Evolutionary conservation across 352 stramenopile species (phyloP).

Genomic region (Phytophthora fragariae): DNA sequence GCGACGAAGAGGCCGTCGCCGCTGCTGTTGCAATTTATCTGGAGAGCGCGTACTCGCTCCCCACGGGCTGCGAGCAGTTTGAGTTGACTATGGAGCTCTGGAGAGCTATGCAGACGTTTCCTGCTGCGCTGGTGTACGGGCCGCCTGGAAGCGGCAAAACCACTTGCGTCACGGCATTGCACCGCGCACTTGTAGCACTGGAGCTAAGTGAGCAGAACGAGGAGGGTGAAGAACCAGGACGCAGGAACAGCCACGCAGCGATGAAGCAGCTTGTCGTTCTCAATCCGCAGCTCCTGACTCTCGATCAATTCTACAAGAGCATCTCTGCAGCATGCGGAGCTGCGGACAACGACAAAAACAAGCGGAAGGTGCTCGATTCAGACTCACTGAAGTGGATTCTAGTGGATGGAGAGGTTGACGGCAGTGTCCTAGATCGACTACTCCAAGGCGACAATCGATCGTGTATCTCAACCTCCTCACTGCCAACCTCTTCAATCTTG

Average conservation of each 20-base stretch:
- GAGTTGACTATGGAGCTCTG: constrained; percentile 52
- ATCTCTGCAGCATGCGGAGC: constrained; percentile 17
- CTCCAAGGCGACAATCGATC: constrained; percentile 30
- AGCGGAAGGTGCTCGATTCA: not conserved
- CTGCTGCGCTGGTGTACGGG: constrained; percentile 51
- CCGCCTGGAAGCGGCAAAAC: constrained; percentile 51
- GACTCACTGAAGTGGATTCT: constrained; percentile 38
- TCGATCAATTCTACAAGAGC: constrained; percentile 45
- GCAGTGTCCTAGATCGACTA: constrained; percentile 39
- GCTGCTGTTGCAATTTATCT: constrained; percentile 58
- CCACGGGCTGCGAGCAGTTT: constrained; percentile 28
- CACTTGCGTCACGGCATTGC: constrained; percentile 55
- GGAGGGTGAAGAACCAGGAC: constrained; percentile 19
- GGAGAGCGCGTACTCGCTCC: constrained; percentile 31
- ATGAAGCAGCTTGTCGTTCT: constrained; percentile 42
- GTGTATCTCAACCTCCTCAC: constrained; percentile 7
- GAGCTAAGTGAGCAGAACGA: constrained; percentile 43
- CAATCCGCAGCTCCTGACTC: constrained; percentile 40
- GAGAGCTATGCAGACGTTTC: constrained; percentile 37
- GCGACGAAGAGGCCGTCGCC: constrained; percentile 48
- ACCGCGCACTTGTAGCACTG: constrained; percentile 57
- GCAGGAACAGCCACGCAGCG: not conserved
- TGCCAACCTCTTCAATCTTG: constrained; percentile 20
- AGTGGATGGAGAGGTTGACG: constrained; percentile 40
- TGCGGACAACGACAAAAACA: not conserved